Conservation (phyloP, 202 grass and related monocot species). For the Sporobolus alterniflorus region DNA sequence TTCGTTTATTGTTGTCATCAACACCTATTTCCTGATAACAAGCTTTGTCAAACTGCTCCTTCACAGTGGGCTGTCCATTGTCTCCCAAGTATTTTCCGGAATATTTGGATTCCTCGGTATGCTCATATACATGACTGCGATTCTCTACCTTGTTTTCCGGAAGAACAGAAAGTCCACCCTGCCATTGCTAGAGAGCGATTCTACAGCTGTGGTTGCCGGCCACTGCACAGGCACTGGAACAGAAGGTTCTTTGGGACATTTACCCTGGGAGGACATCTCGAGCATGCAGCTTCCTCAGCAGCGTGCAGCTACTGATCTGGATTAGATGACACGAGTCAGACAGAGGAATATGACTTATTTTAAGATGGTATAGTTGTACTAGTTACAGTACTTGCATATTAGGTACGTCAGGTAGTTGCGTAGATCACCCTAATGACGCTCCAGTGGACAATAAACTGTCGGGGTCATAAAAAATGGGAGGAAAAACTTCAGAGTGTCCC, state of each 20-base stretch:
- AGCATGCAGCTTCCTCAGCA: constrained; percentile 92
- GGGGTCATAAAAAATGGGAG: background rate
- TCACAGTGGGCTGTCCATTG: constrained; percentile 55
- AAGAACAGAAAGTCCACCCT: constrained; percentile 72
- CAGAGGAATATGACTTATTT: constrained; percentile 11
- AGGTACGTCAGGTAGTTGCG: constrained; percentile 19
- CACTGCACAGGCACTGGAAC: background rate
- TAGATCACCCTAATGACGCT: constrained; percentile 28
- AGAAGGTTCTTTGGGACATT: constrained; percentile 59
- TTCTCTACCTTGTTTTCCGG: constrained; percentile 83
- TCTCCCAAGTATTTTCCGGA: constrained; percentile 72
- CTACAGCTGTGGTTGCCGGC: constrained; percentile 21
- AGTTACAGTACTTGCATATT: background rate
- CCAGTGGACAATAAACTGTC: background rate
- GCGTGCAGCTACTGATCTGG: constrained; percentile 50
- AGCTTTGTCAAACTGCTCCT: constrained; percentile 73
- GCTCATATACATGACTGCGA: constrained; percentile 71
- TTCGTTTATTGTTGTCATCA: constrained; percentile 74
- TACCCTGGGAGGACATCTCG: constrained; percentile 88
- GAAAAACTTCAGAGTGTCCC: background rate
- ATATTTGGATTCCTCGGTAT: constrained; percentile 88
- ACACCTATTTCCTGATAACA: constrained; percentile 78
- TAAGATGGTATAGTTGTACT: background rate
- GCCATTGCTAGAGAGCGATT: constrained; percentile 54
- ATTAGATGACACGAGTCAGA: constrained; percentile 39